phyloP scores from a whole-genome alignment of 1,284 basidiomycete species.

The Melanopsichium pennsylvanicum region DNA sequence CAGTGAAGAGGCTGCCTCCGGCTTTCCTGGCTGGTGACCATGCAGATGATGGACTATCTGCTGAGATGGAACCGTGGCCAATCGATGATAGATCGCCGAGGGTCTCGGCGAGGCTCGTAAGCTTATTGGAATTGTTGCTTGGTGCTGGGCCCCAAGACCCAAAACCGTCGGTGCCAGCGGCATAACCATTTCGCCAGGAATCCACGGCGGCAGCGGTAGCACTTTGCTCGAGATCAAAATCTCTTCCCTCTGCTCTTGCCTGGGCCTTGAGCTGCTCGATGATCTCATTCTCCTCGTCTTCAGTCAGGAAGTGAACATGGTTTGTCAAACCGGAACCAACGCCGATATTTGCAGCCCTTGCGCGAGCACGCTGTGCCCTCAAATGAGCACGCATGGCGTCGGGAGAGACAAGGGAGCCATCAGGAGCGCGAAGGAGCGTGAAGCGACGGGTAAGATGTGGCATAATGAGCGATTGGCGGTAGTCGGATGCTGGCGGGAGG shows the following conservation, averaged over 20 bases:
- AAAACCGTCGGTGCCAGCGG: conserved; percentile 54
- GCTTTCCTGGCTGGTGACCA: conserved; percentile 8
- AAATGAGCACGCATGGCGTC: conserved; percentile 61
- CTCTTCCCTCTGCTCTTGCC: conserved; percentile 35
- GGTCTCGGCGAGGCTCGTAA: conserved; percentile 32
- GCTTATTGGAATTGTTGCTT: conserved; percentile 8
- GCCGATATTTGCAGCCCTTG: conserved; percentile 43
- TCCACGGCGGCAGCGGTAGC: conserved; percentile 8
- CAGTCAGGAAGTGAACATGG: conserved; percentile 52
- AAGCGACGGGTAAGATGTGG: conserved; percentile 60
- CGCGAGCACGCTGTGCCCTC: conserved; percentile 53
- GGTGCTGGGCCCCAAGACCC: conserved; percentile 42
- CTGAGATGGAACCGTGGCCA: conserved; percentile 2
- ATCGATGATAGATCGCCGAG: conserved; percentile 33
- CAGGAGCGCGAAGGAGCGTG: conserved; percentile 54
- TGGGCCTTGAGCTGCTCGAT: conserved; percentile 56
- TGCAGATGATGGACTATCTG: conserved; percentile 7
- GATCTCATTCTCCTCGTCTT: conserved; percentile 61
- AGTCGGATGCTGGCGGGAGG: conserved; percentile 49
- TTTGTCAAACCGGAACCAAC: conserved; percentile 9
- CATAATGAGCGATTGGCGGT: conserved; percentile 59
- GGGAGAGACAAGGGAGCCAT: conserved; percentile 56
- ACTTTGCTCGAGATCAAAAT: conserved; percentile 28
- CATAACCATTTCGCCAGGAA: conserved; percentile 29
- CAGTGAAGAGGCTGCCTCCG: conserved; percentile 42